These are phyloP conservation scores for Maudiozyma serrabonitensis DNA, from an alignment of 805 yeast species.

Conservation along the genomic window DNA sequence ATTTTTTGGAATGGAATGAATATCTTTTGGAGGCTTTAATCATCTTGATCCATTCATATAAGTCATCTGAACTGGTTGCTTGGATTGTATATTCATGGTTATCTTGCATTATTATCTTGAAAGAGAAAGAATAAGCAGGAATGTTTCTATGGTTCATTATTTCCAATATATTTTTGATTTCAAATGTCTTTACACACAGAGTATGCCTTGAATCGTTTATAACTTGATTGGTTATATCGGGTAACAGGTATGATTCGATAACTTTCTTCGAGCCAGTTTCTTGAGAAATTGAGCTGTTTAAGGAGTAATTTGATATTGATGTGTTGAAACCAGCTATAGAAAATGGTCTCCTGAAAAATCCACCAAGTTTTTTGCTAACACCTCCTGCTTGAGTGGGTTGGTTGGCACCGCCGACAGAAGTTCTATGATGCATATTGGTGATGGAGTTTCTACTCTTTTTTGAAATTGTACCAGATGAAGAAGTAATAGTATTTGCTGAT, in stretches of 20 bases:
- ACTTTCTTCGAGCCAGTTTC: conserved; percentile 33
- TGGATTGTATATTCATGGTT: conserved; percentile 58
- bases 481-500: conserved; percentile 1
- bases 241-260: conserved; percentile 44
- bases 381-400: conserved; percentile 15
- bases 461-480: conserved; percentile 3
- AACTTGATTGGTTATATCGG: conserved; percentile 39
- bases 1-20: conserved; percentile 34
- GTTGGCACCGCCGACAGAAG: conserved; percentile 12
- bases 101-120: conserved; percentile 36
- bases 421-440: conserved; percentile 12
- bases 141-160: conserved; percentile 29
- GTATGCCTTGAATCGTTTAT: conserved; percentile 40
- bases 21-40: conserved; percentile 34
- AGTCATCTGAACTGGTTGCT: conserved; percentile 49
- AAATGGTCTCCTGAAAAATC: conserved; percentile 56
- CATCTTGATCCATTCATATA: conserved; percentile 62
- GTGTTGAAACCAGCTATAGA: conserved; percentile 37
- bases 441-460: conserved; percentile 22
- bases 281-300: conserved; percentile 25
- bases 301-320: conserved; percentile 21
- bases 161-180: conserved; percentile 29
- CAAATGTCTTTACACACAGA: conserved; percentile 36
- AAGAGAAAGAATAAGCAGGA: conserved; percentile 19
- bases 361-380: conserved; percentile 43